These are phyloP conservation scores for Cerioporus squamosus DNA, from an alignment of 1,284 basidiomycete genomes.

Conservation along the genomic window DNA sequence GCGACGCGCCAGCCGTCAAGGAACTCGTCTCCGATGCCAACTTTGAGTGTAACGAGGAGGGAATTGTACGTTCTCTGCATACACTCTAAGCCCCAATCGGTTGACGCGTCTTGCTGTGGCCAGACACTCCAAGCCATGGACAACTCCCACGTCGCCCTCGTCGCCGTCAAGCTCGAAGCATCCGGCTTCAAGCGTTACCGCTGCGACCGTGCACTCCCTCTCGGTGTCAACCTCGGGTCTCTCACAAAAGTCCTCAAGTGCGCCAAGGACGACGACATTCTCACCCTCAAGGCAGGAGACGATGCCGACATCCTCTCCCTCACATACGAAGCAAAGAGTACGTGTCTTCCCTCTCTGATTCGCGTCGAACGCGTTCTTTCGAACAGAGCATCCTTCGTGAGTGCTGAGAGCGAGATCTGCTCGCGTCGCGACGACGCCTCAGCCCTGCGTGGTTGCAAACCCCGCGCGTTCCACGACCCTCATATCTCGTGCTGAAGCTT, in stretches of 20 bases:
- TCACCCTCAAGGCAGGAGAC: slow-evolving; percentile 91
- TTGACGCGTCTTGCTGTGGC: neutral
- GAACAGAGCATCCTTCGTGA: no score
- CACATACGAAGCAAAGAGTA: slow-evolving; percentile 91
- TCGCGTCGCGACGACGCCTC: no score
- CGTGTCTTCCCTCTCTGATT: slow-evolving; percentile 34
- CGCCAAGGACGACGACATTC: slow-evolving; percentile 95
- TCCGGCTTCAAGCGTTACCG: slow-evolving; percentile 89
- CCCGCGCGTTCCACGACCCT: no score
- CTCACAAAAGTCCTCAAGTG: slow-evolving; percentile 97
- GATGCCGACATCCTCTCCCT: slow-evolving; percentile 91
- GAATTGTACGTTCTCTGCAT: slow-evolving; percentile 67
- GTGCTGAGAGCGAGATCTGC: no score
- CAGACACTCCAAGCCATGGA: slow-evolving; percentile 98
- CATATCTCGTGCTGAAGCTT: neutral
- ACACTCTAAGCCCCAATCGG: neutral
- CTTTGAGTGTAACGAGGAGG: slow-evolving; percentile 97
- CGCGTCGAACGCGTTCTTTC: neutral
- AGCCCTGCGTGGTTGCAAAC: no score
- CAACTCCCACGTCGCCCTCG: slow-evolving; percentile 98
- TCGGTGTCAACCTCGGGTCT: slow-evolving; percentile 89
- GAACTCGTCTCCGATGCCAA: slow-evolving; percentile 98
- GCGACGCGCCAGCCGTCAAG: slow-evolving; percentile 79
- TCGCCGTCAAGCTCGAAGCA: slow-evolving; percentile 79
- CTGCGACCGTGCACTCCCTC: slow-evolving; percentile 95